A percentile compares a stretch with the other conserved stretches of the same genome.
Evolutionary conservation across 352 stramenopile genomes (phyloP).

Genomic region (Globisporangium solare): DNA sequence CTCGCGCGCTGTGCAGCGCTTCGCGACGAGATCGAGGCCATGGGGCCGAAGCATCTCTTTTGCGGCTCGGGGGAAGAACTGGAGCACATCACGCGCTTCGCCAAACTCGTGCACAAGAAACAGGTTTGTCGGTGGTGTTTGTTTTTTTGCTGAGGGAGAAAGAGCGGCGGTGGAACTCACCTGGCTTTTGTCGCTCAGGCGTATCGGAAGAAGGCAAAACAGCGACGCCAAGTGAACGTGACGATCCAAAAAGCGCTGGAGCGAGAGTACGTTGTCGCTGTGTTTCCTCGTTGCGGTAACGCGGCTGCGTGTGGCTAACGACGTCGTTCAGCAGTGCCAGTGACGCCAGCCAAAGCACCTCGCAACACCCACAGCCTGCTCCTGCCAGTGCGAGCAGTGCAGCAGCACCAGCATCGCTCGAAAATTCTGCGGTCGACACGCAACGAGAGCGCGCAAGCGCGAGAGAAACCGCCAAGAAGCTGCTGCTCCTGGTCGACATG

Average conservation of each 20-base stretch:
- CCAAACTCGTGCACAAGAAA: conserved; percentile 24
- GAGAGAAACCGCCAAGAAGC: conserved; percentile 12
- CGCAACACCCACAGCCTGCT: background rate
- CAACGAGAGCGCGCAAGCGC: background rate
- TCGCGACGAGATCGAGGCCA: conserved; percentile 15
- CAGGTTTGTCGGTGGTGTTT: conserved; percentile 12
- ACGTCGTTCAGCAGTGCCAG: background rate
- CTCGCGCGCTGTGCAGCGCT: conserved; percentile 16
- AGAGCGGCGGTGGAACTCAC: background rate
- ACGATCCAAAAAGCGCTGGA: conserved; percentile 9
- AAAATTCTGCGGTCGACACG: background rate
- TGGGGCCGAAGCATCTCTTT: conserved; percentile 16
- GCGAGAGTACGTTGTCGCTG: background rate
- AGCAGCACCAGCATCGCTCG: background rate
- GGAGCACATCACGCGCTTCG: conserved; percentile 14
- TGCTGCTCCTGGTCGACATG: conserved; percentile 19
- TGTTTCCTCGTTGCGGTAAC: too few species aligned
- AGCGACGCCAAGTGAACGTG: conserved; percentile 3
- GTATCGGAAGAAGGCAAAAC: conserved; percentile 13
- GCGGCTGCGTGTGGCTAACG: too few species aligned
- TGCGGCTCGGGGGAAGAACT: background rate
- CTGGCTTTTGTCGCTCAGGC: background rate
- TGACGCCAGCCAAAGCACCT: too few species aligned
- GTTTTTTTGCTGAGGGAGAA: too few species aligned
- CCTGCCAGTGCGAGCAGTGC: background rate